Base-by-base conservation (phyloP, 805 yeast genomes). In the Scheffersomyces amazonensis region DNA sequence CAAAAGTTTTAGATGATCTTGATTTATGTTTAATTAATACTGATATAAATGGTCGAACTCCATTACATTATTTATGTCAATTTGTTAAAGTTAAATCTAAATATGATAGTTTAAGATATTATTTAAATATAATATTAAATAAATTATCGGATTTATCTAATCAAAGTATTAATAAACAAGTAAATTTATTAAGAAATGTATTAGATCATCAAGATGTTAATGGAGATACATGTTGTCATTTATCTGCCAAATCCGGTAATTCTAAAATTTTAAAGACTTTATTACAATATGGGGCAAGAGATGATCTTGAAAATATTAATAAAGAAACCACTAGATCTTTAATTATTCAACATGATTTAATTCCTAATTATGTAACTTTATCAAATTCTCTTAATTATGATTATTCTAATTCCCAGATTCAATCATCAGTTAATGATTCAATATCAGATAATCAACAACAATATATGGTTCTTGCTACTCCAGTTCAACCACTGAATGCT, bases 151-250 rank as follows among this genome's bases (percentile, higher is more conserved):
- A 53, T 4, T 49, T 67, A 47, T 50, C 68, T 13, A 52, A 56
- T 29, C 58, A 50, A 23, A 56, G 50, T 36, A 47, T 58, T 10
- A 49, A 52, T 12, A 81, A 79, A 37, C 76, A 84, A 9, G 69
- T 75, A 42, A 83, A 84, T 45, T 66, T 84, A 43, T 64, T 83
- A 27, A 75, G 75, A 25, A 71, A 76, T 37, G 80, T 84, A 29
- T 54, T 84, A 20, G 85, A 87, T 53, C 89, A 82, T 49, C 87
- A 79, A 53, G 98, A 93, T 59, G 72, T 70, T 16, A 73, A 80
- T 43, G 97, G 97, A 4, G 87, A 89, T 49, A 87, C 96, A 0
- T 87, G 95, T 5, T 64, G 89, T 34, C 95, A 88, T 51, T 66
- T 91, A 32, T 89, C 96, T 0, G 77, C 80, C 12, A 69, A 78